Evolutionary conservation across 2,329 filamentous ascomycete species (phyloP).

Genomic region (Hypomyces perniciosus): DNA sequence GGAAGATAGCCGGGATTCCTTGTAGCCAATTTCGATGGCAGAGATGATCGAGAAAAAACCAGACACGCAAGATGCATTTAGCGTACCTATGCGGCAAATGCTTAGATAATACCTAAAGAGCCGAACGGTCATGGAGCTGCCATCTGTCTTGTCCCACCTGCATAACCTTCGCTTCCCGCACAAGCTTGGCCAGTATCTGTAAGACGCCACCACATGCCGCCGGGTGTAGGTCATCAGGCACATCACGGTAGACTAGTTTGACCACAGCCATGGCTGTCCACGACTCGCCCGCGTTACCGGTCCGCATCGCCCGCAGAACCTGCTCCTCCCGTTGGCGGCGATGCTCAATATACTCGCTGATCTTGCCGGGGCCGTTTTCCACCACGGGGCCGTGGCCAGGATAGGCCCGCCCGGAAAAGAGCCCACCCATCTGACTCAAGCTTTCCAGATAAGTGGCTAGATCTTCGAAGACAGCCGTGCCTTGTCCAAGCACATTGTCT

Average conservation of each 20-base stretch:
- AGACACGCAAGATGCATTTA: no score
- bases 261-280: conserved; percentile 79
- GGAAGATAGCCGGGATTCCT: no score
- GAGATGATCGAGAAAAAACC: no score
- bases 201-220: conserved; percentile 71
- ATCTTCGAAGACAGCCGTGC: conserved; percentile 80
- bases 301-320: conserved; percentile 58
- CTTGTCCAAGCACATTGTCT: conserved; percentile 83
- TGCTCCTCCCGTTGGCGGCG: conserved; percentile 73
- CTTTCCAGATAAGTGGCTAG: conserved; percentile 62
- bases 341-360: conserved; percentile 79
- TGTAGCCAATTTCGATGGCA: no score
- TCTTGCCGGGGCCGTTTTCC: conserved; percentile 62
- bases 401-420: conserved; percentile 67
- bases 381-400: conserved; percentile 83
- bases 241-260: conserved; percentile 76
- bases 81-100: no score
- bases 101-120: conserved; percentile 15
- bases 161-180: conserved; percentile 62
- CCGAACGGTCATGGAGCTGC: conserved; percentile 21
- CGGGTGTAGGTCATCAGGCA: conserved; percentile 66
- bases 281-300: conserved; percentile 26
- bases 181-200: conserved; percentile 75
- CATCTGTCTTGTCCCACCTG: conserved; percentile 29
- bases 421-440: conserved; percentile 60